Evolutionary conservation across 176 grass and related monocot genomes (phyloP).

Genomic region (Stipa capillata): DNA sequence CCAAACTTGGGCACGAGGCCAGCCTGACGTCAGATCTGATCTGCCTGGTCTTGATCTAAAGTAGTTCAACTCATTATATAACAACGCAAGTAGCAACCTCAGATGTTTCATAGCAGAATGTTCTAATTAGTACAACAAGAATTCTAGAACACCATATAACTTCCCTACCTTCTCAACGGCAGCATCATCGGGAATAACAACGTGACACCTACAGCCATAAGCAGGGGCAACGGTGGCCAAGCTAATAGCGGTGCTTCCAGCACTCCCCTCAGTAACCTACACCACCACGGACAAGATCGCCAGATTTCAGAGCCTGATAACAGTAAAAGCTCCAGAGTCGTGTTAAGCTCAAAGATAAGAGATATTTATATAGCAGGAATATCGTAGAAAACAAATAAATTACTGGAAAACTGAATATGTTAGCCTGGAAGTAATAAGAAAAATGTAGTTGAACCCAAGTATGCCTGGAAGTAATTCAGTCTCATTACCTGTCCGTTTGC

Average conservation of each 20-base stretch:
- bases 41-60: neutral
- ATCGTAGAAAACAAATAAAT: neutral
- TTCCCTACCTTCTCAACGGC: conserved; percentile 80
- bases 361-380: neutral
- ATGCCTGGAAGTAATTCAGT: neutral
- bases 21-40: neutral
- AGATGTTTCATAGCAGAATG: neutral
- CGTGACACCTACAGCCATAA: conserved; percentile 84
- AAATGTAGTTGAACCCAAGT: neutral
- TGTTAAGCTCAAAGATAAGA: neutral
- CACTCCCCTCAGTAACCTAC: conserved; percentile 86
- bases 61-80: neutral
- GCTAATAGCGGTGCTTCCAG: conserved; percentile 95
- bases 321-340: neutral
- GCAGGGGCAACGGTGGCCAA: conserved; percentile 83
- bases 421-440: neutral
- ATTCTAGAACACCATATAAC: neutral
- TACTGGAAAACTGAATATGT: neutral
- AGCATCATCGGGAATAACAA: conserved; percentile 91
- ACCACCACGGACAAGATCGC: conserved; percentile 62
- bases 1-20: neutral
- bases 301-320: conserved; percentile 66
- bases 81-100: neutral
- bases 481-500: neutral
- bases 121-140: neutral